Evolutionary conservation across 2,329 filamentous ascomycete species (phyloP).

Genomic region (Plenodomus lindquistii): DNA sequence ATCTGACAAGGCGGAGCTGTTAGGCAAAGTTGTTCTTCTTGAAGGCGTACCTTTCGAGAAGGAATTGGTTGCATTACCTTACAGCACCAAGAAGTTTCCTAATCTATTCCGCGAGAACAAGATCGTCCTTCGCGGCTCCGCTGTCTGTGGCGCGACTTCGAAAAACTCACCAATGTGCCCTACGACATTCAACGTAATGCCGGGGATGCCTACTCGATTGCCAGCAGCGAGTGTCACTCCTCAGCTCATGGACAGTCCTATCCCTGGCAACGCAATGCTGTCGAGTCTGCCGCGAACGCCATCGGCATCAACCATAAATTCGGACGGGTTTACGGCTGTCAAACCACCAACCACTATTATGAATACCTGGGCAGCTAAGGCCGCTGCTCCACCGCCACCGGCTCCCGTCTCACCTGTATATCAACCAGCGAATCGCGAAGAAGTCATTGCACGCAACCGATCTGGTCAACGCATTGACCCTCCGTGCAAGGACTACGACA

Average conservation of each 20-base stretch:
- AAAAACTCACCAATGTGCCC: background rate
- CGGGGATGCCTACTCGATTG: slow-evolving; percentile 32
- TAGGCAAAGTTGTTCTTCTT: slow-evolving; percentile 58
- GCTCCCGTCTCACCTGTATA: slow-evolving; percentile 19
- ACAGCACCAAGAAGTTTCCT: slow-evolving; percentile 55
- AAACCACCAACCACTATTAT: slow-evolving; percentile 10
- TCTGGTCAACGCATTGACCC: slow-evolving; percentile 63
- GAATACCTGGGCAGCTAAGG: slow-evolving; percentile 40
- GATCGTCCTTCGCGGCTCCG: slow-evolving; percentile 28
- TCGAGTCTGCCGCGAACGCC: slow-evolving; percentile 27
- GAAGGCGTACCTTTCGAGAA: slow-evolving; percentile 61
- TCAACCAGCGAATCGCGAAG: slow-evolving; percentile 32
- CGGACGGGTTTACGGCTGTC: slow-evolving; percentile 14
- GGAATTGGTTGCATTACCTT: slow-evolving; percentile 56
- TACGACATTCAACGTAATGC: slow-evolving; percentile 20
- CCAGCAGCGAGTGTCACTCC: slow-evolving; percentile 17
- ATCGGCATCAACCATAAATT: slow-evolving; percentile 35
- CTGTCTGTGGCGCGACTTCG: background rate
- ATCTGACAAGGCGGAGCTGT: slow-evolving; percentile 49
- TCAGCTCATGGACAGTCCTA: slow-evolving; percentile 23
- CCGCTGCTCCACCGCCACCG: slow-evolving; percentile 42
- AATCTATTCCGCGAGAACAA: slow-evolving; percentile 60
- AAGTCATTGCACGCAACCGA: slow-evolving; percentile 59
- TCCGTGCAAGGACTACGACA: slow-evolving; percentile 54
- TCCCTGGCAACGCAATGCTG: slow-evolving; percentile 9